phyloP scores from a whole-genome alignment of 1,284 basidiomycete genomes.

The Cystobasidium slooffiae region DNA sequence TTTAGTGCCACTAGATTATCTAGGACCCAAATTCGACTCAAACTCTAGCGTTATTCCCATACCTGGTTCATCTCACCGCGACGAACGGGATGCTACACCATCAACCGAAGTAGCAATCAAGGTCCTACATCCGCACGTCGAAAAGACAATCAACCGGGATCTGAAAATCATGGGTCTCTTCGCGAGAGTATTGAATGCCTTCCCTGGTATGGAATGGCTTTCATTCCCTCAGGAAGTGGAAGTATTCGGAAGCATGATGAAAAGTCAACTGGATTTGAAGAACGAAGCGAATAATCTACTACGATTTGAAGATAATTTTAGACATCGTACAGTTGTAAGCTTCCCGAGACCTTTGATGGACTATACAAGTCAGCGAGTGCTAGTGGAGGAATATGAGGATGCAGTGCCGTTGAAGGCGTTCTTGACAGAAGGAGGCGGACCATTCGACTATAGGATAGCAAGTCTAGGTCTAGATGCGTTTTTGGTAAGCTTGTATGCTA shows the following conservation, averaged over 20 bases:
- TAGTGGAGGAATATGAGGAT: constrained; percentile 92
- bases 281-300: constrained; percentile 87
- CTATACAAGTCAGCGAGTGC: constrained; percentile 77
- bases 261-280: constrained; percentile 86
- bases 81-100: constrained; percentile 62
- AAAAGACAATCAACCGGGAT: constrained; percentile 81
- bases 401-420: constrained; percentile 90
- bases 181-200: constrained; percentile 72
- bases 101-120: constrained; percentile 92
- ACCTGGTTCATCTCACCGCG: constrained; percentile 58
- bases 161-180: constrained; percentile 94
- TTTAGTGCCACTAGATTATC: constrained; percentile 68
- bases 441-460: constrained; percentile 86
- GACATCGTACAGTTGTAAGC: constrained; percentile 71
- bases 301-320: constrained; percentile 86
- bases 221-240: constrained; percentile 93
- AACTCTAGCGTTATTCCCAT: constrained; percentile 65
- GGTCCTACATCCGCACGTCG: constrained; percentile 84
- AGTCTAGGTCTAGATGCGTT: constrained; percentile 95
- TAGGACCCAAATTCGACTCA: constrained; percentile 53
- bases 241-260: constrained; percentile 98
- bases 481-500: constrained; percentile 65
- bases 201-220: constrained; percentile 96
- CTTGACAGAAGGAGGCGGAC: constrained; percentile 84
- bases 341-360: constrained; percentile 85